Evolutionary conservation across 2,329 filamentous ascomycete species (phyloP).

Genomic region (Xylaria digitata): DNA sequence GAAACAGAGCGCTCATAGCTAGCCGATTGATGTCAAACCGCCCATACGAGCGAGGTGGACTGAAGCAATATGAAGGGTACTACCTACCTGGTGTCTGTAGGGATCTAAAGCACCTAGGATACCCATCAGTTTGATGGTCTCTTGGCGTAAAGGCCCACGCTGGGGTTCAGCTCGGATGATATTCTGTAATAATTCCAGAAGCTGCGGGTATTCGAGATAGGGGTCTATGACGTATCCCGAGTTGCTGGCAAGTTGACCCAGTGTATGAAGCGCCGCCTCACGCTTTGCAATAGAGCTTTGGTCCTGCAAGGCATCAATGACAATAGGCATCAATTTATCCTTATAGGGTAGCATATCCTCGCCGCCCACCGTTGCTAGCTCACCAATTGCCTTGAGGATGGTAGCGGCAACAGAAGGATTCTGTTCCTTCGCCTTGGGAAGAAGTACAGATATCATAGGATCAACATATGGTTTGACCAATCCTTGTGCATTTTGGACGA

Average conservation of each 20-base stretch:
- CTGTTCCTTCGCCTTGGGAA: slow-evolving; percentile 88
- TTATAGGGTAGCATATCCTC: slow-evolving; percentile 95
- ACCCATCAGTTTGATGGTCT: slow-evolving; percentile 96
- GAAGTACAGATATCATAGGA: slow-evolving; percentile 92
- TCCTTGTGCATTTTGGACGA: slow-evolving; percentile 91
- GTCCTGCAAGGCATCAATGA: slow-evolving; percentile 93
- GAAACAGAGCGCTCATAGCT: not conserved
- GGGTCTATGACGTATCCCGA: slow-evolving; percentile 98
- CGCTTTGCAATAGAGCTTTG: slow-evolving; percentile 90
- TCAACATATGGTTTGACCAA: slow-evolving; percentile 97
- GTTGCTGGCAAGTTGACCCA: slow-evolving; percentile 94
- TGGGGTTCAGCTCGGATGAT: slow-evolving; percentile 93
- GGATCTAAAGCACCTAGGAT: slow-evolving; percentile 95
- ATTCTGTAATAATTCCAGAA: slow-evolving; percentile 90
- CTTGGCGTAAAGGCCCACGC: slow-evolving; percentile 84
- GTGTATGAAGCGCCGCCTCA: slow-evolving; percentile 87
- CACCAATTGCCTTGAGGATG: slow-evolving; percentile 93
- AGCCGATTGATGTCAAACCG: no score
- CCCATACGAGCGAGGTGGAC: slow-evolving; percentile 28
- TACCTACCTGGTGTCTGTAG: slow-evolving; percentile 83
- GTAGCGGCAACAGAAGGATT: slow-evolving; percentile 92
- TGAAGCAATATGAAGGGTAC: slow-evolving; percentile 35
- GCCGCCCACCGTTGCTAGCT: slow-evolving; percentile 92
- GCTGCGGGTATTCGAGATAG: slow-evolving; percentile 92
- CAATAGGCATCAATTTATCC: slow-evolving; percentile 91